Percentiles rank a stretch among this genome's conserved stretches.
Conservation (phyloP, 2,329 filamentous ascomycete species). For the Scedosporium dehoogii region DNA sequence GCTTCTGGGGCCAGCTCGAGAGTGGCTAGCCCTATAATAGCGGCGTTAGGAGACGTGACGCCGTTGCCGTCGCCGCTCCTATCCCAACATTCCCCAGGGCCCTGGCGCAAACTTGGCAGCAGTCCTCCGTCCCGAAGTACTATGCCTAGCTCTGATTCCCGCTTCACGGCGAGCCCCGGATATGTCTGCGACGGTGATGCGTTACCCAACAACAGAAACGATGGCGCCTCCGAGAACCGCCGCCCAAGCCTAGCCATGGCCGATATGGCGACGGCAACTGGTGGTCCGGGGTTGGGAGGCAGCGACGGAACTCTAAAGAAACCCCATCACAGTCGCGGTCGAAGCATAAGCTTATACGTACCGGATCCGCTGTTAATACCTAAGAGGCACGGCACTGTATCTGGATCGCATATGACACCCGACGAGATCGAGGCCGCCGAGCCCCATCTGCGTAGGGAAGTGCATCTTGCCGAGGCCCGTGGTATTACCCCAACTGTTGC, state of each 20-base stretch:
- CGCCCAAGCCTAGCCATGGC: background rate
- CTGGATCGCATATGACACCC: constrained; percentile 43
- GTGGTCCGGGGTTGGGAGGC: background rate
- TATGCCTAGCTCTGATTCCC: constrained; percentile 24
- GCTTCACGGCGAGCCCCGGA: constrained; percentile 27
- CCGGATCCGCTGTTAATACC: constrained; percentile 61
- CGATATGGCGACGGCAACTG: background rate
- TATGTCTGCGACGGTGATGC: constrained; percentile 37
- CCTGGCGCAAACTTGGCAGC: constrained; percentile 48
- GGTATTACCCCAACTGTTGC: constrained; percentile 55
- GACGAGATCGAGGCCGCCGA: constrained; percentile 29
- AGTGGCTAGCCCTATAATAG: constrained; percentile 63
- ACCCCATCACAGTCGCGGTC: constrained; percentile 54
- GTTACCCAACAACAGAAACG: constrained; percentile 35
- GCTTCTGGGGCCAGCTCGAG: constrained; percentile 53
- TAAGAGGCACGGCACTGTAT: constrained; percentile 65
- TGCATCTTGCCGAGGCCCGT: constrained; percentile 68
- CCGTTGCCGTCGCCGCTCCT: constrained; percentile 69
- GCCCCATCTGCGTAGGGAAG: constrained; percentile 58
- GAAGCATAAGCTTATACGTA: constrained; percentile 82
- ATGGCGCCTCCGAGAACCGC: constrained; percentile 27
- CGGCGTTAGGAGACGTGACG: constrained; percentile 69
- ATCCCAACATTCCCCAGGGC: constrained; percentile 53
- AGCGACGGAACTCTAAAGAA: background rate
- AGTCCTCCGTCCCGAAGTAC: constrained; percentile 38